Evolutionary conservation across 768 basidiomycete species (phyloP), one percentile per base, ranked within the genome.

Genomic region (Boletus rubroflammeus): DNA sequence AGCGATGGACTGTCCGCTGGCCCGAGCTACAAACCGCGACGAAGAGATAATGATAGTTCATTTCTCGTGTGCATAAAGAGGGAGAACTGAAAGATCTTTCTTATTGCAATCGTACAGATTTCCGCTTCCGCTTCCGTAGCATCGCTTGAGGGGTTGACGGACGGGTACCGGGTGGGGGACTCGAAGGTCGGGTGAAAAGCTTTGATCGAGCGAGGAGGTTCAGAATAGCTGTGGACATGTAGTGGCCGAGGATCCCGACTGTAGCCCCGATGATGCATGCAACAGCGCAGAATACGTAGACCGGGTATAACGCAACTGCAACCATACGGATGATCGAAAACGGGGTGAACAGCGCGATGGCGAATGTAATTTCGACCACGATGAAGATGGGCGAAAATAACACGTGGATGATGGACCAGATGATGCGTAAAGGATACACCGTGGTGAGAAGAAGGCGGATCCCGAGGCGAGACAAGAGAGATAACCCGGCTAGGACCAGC

Each of bases 281-380:
- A 1, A 80, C 76, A 2, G 81, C 81, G 36, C 73, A 75, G 54
- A 84, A 77, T 14, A 83, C 75, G 57, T 84, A 85, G 32, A 83
- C 47, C 0, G 83, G 83, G 44, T 79, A 81, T 1, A 84, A 47
- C 10, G 75, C 72, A 7, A 77, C 73, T 17, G 77, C 63, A 26
- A 78, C 51, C 62, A 71, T 76, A 6, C 67, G 46, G 21, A 69
- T 56, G 34, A 77, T 62, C 13, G 62, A 57, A 58, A 77, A 78
- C 0, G 85, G 85, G 21, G 73, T 70, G 57, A 72, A 66, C 3
- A 86, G 38, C 51, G 79, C 69, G 23, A 77, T 36, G 43, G 78
- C 73, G 23, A 76, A 54, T 7, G 75, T 19, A 25, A 82, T 62
- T 13, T 78, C 63, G 31, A 73, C 31, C 54, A 80, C 68, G 46